These are phyloP conservation scores for Panicum miliaceum DNA, from an alignment of 176 grass and related monocot species.

Conservation along the genomic window DNA sequence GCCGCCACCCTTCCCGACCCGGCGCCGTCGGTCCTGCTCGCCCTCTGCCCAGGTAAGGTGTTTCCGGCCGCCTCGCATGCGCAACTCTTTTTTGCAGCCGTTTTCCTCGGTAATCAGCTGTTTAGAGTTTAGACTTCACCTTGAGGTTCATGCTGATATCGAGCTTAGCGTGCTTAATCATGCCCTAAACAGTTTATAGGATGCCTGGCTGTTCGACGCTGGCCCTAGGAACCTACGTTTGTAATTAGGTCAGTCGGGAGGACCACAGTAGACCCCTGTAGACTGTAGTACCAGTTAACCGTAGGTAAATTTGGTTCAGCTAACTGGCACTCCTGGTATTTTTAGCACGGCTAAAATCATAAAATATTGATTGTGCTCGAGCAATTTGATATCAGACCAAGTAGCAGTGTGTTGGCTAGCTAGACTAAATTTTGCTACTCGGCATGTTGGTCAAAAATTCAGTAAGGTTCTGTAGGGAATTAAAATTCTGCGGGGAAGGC, in stretches of 20 bases:
- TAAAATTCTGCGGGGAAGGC: neutral
- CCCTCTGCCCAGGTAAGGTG: constrained; percentile 1
- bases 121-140: neutral
- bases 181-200: neutral
- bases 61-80: neutral
- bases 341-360: neutral
- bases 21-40: neutral
- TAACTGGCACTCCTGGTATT: neutral
- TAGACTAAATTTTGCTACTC: neutral
- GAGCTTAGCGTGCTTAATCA: neutral
- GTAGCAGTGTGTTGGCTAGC: neutral
- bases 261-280: too few relatives aligned
- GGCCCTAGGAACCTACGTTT: neutral
- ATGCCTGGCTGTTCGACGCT: neutral
- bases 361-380: neutral
- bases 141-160: neutral
- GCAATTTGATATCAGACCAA: neutral
- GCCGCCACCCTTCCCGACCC: neutral
- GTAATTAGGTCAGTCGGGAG: neutral
- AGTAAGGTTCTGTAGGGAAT: neutral
- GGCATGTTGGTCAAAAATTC: neutral
- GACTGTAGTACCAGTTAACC: neutral
- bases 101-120: neutral
- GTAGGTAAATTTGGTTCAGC: neutral
- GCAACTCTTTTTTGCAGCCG: neutral